Conservation (phyloP, 2,329 filamentous ascomycete genomes). For the Fusarium pininemorale region DNA sequence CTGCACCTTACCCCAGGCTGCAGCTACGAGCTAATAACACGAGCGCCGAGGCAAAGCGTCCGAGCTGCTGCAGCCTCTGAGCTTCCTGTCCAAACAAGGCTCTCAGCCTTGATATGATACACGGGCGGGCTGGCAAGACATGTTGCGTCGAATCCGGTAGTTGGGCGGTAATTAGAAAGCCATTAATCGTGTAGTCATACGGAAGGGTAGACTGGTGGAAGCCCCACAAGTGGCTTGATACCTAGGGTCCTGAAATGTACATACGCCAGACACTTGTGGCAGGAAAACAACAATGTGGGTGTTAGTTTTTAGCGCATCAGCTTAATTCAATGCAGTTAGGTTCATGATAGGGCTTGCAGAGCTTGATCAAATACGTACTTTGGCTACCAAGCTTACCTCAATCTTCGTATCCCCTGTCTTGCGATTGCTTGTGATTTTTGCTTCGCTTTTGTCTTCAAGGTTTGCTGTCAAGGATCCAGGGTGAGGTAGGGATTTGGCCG, state of each 20-base stretch:
- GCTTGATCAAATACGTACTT: constrained; percentile 6
- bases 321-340: constrained; percentile 18
- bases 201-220: constrained; percentile 21
- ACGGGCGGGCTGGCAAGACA: constrained; percentile 20
- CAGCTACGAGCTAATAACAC: constrained; percentile 15
- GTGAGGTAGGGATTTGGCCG: background rate
- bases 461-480: background rate
- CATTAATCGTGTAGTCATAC: constrained; percentile 30
- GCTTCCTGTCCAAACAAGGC: constrained; percentile 1
- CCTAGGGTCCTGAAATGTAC: constrained; percentile 12
- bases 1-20: constrained; percentile 15
- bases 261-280: constrained; percentile 20
- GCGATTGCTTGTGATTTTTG: constrained; percentile 13
- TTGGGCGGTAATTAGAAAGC: constrained; percentile 29
- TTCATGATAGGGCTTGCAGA: constrained; percentile 14
- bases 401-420: constrained; percentile 31
- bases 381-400: constrained; percentile 15
- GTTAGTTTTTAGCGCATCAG: constrained; percentile 8
- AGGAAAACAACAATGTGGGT: constrained; percentile 6
- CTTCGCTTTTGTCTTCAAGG: constrained; percentile 28
- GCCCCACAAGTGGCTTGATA: constrained; percentile 5
- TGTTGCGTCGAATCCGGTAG: constrained; percentile 25
- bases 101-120: constrained; percentile 17
- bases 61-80: constrained; percentile 10
- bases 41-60: constrained; percentile 16